phyloP scores from a whole-genome alignment of 23 red algal species.

The Gracilaria domingensis region DNA sequence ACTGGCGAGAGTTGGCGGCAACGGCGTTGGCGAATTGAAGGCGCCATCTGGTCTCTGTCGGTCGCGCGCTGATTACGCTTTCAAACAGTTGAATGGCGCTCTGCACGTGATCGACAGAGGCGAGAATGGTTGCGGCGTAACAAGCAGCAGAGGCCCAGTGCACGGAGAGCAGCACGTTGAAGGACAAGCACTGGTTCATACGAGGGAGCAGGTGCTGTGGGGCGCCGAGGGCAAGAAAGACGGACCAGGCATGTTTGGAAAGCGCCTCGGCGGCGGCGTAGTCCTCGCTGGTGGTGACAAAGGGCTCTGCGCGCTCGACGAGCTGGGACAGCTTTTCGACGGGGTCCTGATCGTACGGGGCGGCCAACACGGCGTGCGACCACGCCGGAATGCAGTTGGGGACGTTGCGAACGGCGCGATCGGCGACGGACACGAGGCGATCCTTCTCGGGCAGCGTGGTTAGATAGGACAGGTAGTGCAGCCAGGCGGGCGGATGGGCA shows the following conservation, averaged over 20 bases:
- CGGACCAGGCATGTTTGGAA: conserved; percentile 34
- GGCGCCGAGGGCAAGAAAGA: conserved; percentile 12
- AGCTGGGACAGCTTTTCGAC: background rate
- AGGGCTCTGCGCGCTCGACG: conserved; percentile 7
- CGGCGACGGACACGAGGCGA: background rate
- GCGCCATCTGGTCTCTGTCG: conserved; percentile 28
- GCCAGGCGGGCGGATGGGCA: conserved; percentile 30
- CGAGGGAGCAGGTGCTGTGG: background rate
- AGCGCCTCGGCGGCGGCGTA: conserved; percentile 47
- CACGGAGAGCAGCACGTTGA: conserved; percentile 41
- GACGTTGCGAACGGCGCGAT: conserved; percentile 31
- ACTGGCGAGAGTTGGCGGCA: background rate
- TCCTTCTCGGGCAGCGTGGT: background rate
- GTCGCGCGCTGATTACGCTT: conserved; percentile 18
- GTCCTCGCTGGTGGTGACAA: conserved; percentile 17
- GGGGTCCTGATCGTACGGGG: background rate
- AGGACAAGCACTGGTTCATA: conserved; percentile 4
- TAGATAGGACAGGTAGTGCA: conserved; percentile 21
- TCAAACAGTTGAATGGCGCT: conserved; percentile 39
- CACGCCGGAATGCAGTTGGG: conserved; percentile 41
- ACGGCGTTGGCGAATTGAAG: conserved; percentile 34
- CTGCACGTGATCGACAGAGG: background rate
- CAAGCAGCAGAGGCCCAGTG: conserved; percentile 47
- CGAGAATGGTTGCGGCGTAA: conserved; percentile 30
- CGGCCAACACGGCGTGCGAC: conserved; percentile 26